phyloP scores from a whole-genome alignment of 805 yeast genomes.

The Starmerella tilneyi region DNA sequence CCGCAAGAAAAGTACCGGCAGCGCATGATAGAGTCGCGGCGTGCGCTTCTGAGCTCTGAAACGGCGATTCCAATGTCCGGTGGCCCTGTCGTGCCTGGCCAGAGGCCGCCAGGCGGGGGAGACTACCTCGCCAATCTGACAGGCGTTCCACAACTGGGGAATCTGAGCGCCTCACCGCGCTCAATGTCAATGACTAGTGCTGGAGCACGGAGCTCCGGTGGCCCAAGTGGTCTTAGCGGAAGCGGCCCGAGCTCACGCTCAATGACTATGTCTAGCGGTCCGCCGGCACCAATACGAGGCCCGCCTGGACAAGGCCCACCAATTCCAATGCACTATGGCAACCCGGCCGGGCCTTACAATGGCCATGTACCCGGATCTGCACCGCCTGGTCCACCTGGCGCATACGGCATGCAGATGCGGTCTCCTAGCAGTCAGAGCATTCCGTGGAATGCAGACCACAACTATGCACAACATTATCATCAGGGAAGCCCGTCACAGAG shows the following conservation, averaged over 20 bases:
- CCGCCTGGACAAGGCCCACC: not conserved
- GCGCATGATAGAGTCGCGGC: conserved; percentile 25
- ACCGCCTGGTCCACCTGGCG: not conserved
- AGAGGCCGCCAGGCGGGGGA: not conserved
- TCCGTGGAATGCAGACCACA: not conserved
- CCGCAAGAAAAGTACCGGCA: conserved; percentile 26
- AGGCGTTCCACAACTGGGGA: not conserved
- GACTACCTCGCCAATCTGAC: not conserved
- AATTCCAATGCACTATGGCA: conserved; percentile 1
- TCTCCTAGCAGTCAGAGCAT: not conserved
- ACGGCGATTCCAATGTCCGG: conserved; percentile 23
- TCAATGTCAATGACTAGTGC: conserved; percentile 19
- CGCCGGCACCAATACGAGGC: not conserved
- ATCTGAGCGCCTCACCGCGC: conserved; percentile 11
- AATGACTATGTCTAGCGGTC: conserved; percentile 5
- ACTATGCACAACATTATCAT: not conserved
- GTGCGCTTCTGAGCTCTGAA: conserved; percentile 21
- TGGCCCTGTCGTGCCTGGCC: not conserved
- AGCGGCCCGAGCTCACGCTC: not conserved
- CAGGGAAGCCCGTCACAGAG: not conserved
- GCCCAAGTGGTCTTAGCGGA: not conserved
- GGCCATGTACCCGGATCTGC: no score
- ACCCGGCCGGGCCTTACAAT: conserved; percentile 1
- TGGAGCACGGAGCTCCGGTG: not conserved
- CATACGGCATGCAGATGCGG: not conserved